These are phyloP conservation scores for Trapa incisa DNA, from an alignment of 345 rosid species.

Conservation along the genomic window DNA sequence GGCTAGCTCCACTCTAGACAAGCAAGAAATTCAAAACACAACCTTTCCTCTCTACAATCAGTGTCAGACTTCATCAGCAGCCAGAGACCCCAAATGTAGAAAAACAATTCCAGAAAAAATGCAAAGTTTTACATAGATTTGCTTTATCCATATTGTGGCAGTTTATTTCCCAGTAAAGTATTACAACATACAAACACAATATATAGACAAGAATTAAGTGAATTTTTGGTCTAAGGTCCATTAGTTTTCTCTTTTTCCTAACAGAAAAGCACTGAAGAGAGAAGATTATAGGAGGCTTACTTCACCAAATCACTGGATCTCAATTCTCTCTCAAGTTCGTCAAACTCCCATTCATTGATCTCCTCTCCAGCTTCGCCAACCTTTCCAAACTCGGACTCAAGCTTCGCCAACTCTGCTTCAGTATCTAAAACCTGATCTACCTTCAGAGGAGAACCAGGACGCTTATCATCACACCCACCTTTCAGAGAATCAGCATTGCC, in stretches of 20 bases:
- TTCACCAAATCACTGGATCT: slow-evolving; percentile 26
- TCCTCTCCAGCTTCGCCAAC: slow-evolving; percentile 53
- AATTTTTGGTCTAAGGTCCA: slow-evolving; percentile 13
- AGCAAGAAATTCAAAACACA: slow-evolving; percentile 1
- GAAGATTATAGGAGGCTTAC: not conserved
- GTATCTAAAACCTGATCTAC: slow-evolving; percentile 32
- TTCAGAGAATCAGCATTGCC: slow-evolving; percentile 12
- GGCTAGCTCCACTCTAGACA: slow-evolving; percentile 2
- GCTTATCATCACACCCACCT: slow-evolving; percentile 19
- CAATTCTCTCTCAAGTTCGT: slow-evolving; percentile 85
- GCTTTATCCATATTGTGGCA: not conserved
- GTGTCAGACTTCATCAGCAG: not conserved
- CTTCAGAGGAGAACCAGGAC: slow-evolving; percentile 17
- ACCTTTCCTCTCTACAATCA: not conserved
- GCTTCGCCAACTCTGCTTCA: slow-evolving; percentile 77
- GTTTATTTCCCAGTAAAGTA: not conserved
- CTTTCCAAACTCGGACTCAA: slow-evolving; percentile 89
- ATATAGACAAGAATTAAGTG: slow-evolving; percentile 43
- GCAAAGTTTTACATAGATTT: not conserved
- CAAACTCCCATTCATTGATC: slow-evolving; percentile 92
- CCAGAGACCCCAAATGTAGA: not conserved
- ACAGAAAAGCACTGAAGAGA: not conserved
- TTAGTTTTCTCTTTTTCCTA: slow-evolving; percentile 6
- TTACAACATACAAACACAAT: slow-evolving; percentile 21
- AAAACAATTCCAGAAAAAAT: not conserved